Evolutionary conservation across 2,329 filamentous ascomycete species (phyloP), one percentile per base, ranked within the genome.

Genomic region (Curvularia verruculosa): DNA sequence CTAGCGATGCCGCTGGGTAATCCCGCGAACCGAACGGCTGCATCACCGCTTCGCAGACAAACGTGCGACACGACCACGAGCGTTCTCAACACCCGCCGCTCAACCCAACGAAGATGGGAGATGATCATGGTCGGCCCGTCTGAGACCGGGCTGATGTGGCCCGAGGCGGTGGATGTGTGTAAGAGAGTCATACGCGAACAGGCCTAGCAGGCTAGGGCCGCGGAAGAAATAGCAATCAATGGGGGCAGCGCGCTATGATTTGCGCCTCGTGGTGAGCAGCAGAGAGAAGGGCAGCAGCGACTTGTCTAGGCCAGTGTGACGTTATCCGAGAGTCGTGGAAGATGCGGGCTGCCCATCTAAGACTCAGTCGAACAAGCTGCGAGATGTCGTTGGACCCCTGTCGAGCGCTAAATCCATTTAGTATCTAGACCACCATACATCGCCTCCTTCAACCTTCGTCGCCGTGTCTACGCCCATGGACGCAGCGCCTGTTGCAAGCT

Each of bases 111-210:
- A 37, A 36, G 31, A 29, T 46, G 37, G 43, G 50, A 49, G 36
- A 55, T 54, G 39, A 50, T 45, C 24, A 53, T 21, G 63, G 46
- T 57, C 57, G 58, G 60, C 57, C 58, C 59, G 60, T 65, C 55
- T 65, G 63, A 66, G 61, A 66, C 65, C 59, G 52, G 53, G 54
- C 56, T 64, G 64, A 65, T 64, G 56, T 63, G 60, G 58, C 61
- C 56, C 58, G 50, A 59, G 58, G 59, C 58, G 48, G 59, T 56
- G 57, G 61, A 48, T 56, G 59, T 56, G 59, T 54, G 56, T 58
- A 58, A 53, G 46, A 59, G 57, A 56, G 60, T 60, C 55, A 63
- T 49, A 59, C 51, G 55, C 47, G 56, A 53, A 52, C 47, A 54
- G 51, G 59, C 51, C 54, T 49, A 62, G 57, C 44, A 53, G 43